Percentiles rank a stretch among this genome's conserved stretches.
Evolutionary conservation across 2,329 filamentous ascomycete genomes (phyloP).

Genomic region (Canariomyces notabilis): DNA sequence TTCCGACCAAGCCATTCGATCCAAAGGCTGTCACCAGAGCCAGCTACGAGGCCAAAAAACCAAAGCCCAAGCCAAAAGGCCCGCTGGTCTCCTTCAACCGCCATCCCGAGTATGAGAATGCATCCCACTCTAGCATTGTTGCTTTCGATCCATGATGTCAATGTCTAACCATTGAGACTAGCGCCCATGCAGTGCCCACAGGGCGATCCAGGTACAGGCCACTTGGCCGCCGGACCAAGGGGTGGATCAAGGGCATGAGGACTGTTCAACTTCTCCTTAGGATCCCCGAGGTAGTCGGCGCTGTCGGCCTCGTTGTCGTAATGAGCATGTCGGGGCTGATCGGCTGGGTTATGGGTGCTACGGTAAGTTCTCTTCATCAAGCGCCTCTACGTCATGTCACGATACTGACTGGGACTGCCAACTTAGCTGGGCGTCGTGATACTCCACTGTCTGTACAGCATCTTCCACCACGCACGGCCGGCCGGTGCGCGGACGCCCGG

Average conservation of each 20-base stretch:
- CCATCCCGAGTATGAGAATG: slow-evolving; percentile 75
- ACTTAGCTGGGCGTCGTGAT: slow-evolving; percentile 68
- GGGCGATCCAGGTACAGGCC: slow-evolving; percentile 58
- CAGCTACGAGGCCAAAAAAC: slow-evolving; percentile 62
- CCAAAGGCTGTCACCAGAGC: slow-evolving; percentile 80
- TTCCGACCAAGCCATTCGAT: slow-evolving; percentile 62
- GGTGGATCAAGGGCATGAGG: slow-evolving; percentile 64
- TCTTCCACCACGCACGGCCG: slow-evolving; percentile 72
- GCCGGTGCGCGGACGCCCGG: slow-evolving; percentile 67
- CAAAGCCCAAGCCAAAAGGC: slow-evolving; percentile 62
- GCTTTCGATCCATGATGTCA: too few relatives aligned
- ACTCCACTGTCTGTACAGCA: slow-evolving; percentile 67
- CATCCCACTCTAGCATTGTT: too few relatives aligned
- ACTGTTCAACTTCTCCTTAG: slow-evolving; percentile 65
- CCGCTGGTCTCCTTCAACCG: slow-evolving; percentile 77
- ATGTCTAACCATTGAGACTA: slow-evolving; percentile 26
- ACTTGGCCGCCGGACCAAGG: slow-evolving; percentile 67
- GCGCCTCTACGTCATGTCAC: too few relatives aligned
- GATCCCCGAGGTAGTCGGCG: slow-evolving; percentile 60
- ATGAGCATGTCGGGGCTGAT: slow-evolving; percentile 59
- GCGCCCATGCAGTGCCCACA: slow-evolving; percentile 58
- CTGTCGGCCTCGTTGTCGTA: slow-evolving; percentile 71
- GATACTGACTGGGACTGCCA: slow-evolving; percentile 20
- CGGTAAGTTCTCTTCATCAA: slow-evolving; percentile 57
- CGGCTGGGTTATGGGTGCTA: slow-evolving; percentile 71